Base-by-base conservation (phyloP, 139 green algal genomes). In the Chlorella sorokiniana region DNA sequence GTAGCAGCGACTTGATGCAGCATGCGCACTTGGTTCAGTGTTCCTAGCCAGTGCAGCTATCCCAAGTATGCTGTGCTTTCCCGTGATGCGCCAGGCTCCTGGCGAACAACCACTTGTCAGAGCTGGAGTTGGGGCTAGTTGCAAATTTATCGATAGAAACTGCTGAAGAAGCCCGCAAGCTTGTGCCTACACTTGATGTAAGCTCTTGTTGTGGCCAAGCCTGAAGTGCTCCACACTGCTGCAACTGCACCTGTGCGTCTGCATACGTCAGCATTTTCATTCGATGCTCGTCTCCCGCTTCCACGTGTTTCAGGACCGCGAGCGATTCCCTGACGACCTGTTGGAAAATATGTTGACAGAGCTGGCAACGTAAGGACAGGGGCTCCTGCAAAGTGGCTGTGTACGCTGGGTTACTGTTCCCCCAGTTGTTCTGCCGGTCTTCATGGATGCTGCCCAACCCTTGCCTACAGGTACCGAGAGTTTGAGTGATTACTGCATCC, bases 81-180 rank as follows among this genome's bases (percentile, higher is more conserved):
- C 37, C 52, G 40, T 6, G 1, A 31, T 27, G 2, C 37, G 8
- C 38, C 76, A 91, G 86, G 52, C 22, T 71, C 8, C 59, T 91
- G 11, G 52, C 48, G 6, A 23, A 72, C 22, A 41, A 45, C 1
- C 45, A 69, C n/a, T n/a, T 91, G 11, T 54, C 85, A 16, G 82
- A 91, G 63, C 59, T 81, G 76, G 87, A 91, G 78, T 51, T 89
- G 64, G 87, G 62, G 0, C 29, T 87, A 29, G 71, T 91, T 45
- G 67, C 73, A 6, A 91, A 84, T 69, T 74, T 91, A 38, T 44
- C 64, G 8, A 70, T 83, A 6, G 64, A 76, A 37, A 90, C 68
- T 22, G 79, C 69, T 11, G 82, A 89, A 7, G 87, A 91, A 42
- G 87, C 86, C 8, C 59, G 77, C 41, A 59, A 69, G 23, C 78